phyloP scores from a whole-genome alignment of 177 flowering plant genomes.

The Tripterygium wilfordii region DNA sequence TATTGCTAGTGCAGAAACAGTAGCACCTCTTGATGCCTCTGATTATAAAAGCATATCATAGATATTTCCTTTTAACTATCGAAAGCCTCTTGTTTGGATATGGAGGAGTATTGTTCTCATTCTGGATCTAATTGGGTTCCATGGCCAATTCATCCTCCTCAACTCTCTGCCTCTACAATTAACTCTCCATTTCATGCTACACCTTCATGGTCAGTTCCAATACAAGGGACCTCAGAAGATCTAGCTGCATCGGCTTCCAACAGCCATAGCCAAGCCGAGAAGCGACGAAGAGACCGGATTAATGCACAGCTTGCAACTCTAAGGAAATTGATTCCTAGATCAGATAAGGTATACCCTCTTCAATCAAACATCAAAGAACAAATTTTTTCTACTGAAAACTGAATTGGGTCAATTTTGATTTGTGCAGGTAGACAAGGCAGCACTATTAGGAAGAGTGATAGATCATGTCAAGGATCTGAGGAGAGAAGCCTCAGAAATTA shows the following conservation, averaged over 20 bases:
- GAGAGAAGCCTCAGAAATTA: conserved; percentile 39
- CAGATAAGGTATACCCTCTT: conserved; percentile 75
- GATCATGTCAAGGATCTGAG: conserved; percentile 62
- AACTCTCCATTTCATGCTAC: conserved; percentile 9
- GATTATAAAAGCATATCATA: background rate
- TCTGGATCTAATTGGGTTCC: conserved; percentile 12
- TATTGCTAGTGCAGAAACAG: conserved; percentile 17
- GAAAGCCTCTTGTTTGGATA: conserved; percentile 7
- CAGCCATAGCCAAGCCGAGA: conserved; percentile 90
- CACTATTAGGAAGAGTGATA: conserved; percentile 60
- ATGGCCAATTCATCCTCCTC: conserved; percentile 14
- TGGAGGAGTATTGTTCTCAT: conserved; percentile 23
- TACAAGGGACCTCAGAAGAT: conserved; percentile 21
- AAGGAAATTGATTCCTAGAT: conserved; percentile 61
- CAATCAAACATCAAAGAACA: too few relatives aligned
- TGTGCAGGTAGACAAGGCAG: conserved; percentile 88
- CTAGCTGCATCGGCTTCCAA: conserved; percentile 32
- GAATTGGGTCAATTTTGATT: too few relatives aligned
- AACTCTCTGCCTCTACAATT: conserved; percentile 1
- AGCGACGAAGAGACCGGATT: conserved; percentile 81
- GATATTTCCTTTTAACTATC: background rate
- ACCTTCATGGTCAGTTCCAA: conserved; percentile 19
- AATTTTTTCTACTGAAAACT: too few relatives aligned
- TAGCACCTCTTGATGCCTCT: conserved; percentile 1
- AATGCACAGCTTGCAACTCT: conserved; percentile 73